Evolutionary conservation across 345 rosid genomes (phyloP).

Genomic region (Rhodomyrtus tomentosa): DNA sequence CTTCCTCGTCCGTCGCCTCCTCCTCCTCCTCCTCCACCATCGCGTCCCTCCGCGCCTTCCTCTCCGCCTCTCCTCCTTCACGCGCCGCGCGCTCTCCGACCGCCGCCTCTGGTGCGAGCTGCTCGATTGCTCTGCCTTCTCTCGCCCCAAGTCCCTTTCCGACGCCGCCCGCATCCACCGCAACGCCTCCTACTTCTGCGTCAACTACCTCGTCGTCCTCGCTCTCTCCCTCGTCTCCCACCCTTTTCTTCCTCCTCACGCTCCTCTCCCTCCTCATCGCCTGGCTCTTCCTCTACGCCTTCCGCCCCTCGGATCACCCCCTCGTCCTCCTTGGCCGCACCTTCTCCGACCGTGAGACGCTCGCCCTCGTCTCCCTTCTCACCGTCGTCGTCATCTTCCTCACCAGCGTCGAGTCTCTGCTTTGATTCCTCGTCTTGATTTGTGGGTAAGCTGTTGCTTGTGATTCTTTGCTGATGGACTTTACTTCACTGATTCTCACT

Average conservation of each 20-base stretch:
- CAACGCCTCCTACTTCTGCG: conserved; percentile 11
- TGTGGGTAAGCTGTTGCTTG: no score
- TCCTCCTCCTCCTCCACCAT: not conserved
- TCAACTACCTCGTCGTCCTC: conserved; percentile 7
- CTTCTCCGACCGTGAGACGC: conserved; percentile 11
- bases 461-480: no score
- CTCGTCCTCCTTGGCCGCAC: conserved; percentile 6
- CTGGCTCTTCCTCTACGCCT: conserved; percentile 12
- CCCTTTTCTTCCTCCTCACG: conserved; percentile 10
- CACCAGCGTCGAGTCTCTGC: conserved; percentile 10
- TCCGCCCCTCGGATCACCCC: conserved; percentile 10
- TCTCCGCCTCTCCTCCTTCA: conserved; percentile 5
- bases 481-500: no score
- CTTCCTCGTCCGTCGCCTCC: not conserved
- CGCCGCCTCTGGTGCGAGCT: conserved; percentile 13
- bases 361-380: conserved; percentile 5
- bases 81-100: conserved; percentile 6
- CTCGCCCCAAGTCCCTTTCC: conserved; percentile 8
- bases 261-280: conserved; percentile 7
- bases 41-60: conserved; percentile 9
- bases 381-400: conserved; percentile 8
- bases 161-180: conserved; percentile 11
- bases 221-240: conserved; percentile 9
- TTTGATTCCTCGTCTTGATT: no score
- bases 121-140: conserved; percentile 6